Percentiles rank a stretch among this genome's conserved stretches.
phyloP scores from a whole-genome alignment of 1,139 yeast genomes.

The Pichia sp. region DNA sequence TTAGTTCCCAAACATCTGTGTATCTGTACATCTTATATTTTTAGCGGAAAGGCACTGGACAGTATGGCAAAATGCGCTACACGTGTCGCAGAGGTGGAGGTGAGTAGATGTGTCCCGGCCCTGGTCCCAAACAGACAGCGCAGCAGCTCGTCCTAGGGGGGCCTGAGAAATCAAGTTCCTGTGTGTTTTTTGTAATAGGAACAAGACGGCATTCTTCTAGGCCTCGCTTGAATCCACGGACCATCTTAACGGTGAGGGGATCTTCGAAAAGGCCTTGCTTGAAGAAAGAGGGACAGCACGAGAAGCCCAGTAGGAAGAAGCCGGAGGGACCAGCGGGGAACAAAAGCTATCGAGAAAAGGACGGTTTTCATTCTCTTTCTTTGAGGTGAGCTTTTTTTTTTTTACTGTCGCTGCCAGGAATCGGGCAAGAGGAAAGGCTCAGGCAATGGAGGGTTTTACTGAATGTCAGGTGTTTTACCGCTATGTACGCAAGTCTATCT shows the following conservation, averaged over 20 bases:
- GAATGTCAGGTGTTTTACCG: no score
- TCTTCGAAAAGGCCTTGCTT: conserved; percentile 64
- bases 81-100: conserved; percentile 5
- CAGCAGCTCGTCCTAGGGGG: conserved; percentile 9
- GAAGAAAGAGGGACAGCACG: neutral
- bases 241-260: conserved; percentile 53
- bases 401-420: no score
- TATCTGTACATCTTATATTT: neutral
- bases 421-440: no score
- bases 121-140: neutral
- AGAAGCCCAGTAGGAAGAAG: neutral
- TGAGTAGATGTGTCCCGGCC: conserved; percentile 1
- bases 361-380: neutral
- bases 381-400: no score
- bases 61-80: no score
- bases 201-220: conserved; percentile 36
- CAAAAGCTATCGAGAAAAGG: neutral
- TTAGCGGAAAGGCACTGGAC: no score
- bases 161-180: conserved; percentile 12
- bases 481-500: no score
- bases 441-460: no score
- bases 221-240: conserved; percentile 68
- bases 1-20: conserved; percentile 11
- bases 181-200: neutral
- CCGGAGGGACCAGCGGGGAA: neutral